phyloP scores from a whole-genome alignment of 2,329 filamentous ascomycete genomes.

The Chrysoporthe puriensis region DNA sequence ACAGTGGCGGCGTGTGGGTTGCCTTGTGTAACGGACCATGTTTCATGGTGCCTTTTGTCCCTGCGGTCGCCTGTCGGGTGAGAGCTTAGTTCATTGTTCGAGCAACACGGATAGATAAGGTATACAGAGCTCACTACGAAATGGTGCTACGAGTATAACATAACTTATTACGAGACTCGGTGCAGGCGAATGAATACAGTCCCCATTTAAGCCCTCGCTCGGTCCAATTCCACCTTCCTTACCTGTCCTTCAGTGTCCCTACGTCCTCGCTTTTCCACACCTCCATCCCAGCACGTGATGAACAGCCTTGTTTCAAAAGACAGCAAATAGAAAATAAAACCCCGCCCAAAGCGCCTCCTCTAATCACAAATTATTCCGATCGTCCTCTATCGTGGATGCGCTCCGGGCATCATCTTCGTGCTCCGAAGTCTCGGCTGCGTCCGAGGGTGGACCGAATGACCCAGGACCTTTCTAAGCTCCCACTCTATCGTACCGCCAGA shows the following conservation, averaged over 20 bases:
- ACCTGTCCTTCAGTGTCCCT: neutral
- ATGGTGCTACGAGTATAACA: neutral
- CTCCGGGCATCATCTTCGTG: neutral
- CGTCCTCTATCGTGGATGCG: neutral
- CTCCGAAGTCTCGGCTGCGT: neutral
- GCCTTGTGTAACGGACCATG: no score
- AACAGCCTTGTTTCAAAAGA: neutral
- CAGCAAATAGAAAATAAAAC: neutral
- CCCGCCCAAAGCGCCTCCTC: neutral
- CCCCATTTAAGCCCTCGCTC: neutral
- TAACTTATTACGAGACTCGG: neutral
- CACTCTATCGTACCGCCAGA: slow-evolving; percentile 80
- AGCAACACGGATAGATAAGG: neutral
- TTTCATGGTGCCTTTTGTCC: no score
- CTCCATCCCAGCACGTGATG: neutral
- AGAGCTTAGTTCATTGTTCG: no score
- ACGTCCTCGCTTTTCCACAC: neutral
- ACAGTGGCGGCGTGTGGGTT: no score
- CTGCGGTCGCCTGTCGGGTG: no score
- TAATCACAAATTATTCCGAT: neutral
- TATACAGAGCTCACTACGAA: no score
- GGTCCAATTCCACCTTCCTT: slow-evolving; percentile 3
- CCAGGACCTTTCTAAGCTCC: slow-evolving; percentile 10
- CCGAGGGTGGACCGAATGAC: neutral
- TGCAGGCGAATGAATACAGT: neutral